Evolutionary conservation across 805 yeast species (phyloP), one percentile per base, ranked within the genome.

Genomic region (Yamadazyma kitorensis): DNA sequence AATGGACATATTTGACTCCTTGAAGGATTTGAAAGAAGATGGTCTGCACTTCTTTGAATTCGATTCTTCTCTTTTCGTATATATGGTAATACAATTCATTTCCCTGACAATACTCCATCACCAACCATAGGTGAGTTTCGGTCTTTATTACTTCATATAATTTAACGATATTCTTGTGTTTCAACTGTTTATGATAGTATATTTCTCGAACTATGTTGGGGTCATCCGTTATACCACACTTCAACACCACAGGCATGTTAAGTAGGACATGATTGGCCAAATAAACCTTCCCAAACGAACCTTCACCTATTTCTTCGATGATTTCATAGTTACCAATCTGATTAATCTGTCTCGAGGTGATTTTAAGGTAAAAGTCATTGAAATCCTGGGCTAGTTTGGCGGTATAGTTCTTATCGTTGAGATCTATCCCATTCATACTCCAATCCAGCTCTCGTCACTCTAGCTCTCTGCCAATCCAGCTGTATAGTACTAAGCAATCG

Each of bases 261-360:
- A 95, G 74, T 29, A 88, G 67, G 33, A 72, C 72, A 51, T 91
- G 98, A 23, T 68, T 68, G 2, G 96, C 98, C 19, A 91, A 62
- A 54, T 82, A 93, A 1, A 88, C 95, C 51, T 84, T 85, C 6
- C 98, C 97, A 69, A 88, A 91, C 3, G 95, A 74, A 7, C 97
- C 97, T 48, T 86, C 88, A 2, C 97, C 98, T 15, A 91, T 82
- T 44, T 81, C 85, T 38, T 78, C 68, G 5, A 78, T 50, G 6
- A 93, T 76, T 33, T 72, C 65, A 52, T 91, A 91, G 57, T 84
- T 86, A 1, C 98, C 98, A 9, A 91, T 80, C 36, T 80, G 84
- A 30, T 64, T 64, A 27, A 80, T 59, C 26, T 73, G 77, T 7
- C 74, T 55, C 49, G 57, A 68, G 25, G 66, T 72, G 31, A 51